Percentiles rank a stretch among this genome's conserved stretches.
Conservation (phyloP, 2,329 filamentous ascomycete genomes). For the Colletotrichum sp. region DNA sequence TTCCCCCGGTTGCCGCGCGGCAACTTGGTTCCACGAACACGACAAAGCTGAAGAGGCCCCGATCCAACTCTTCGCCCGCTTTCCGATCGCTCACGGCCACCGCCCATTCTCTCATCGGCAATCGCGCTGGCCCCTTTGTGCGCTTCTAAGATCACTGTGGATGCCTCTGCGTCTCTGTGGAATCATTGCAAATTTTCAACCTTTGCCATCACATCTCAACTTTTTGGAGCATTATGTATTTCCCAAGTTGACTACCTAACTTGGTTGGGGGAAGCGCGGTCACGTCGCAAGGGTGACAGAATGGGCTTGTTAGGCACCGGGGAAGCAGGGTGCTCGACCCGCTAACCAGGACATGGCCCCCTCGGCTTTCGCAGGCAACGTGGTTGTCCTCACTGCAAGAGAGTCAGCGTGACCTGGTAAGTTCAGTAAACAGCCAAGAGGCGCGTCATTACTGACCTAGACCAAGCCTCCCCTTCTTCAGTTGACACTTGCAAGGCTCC, state of each 20-base stretch:
- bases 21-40: background rate
- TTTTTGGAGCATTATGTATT: background rate
- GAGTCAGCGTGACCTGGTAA: background rate
- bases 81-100: background rate
- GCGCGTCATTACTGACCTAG: constrained; percentile 2
- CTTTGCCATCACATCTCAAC: constrained; percentile 11
- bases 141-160: background rate
- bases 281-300: constrained; percentile 10
- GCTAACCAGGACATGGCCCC: constrained; percentile 13
- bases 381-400: background rate
- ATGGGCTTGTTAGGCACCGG: constrained; percentile 16
- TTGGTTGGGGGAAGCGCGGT: constrained; percentile 3
- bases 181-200: constrained; percentile 1
- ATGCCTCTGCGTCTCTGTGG: background rate
- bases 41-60: background rate
- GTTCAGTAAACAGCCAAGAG: constrained; percentile 2
- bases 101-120: background rate
- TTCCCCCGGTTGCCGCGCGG: background rate
- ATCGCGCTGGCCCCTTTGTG: background rate
- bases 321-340: constrained; percentile 17
- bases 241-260: background rate
- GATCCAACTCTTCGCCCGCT: background rate
- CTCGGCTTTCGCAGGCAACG: constrained; percentile 11
- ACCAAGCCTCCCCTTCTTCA: background rate
- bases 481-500: background rate